Percentiles rank a stretch among this genome's conserved stretches.
These are phyloP conservation scores for Endothia cerciana DNA, from an alignment of 2,329 filamentous ascomycete genomes.

Conservation along the genomic window DNA sequence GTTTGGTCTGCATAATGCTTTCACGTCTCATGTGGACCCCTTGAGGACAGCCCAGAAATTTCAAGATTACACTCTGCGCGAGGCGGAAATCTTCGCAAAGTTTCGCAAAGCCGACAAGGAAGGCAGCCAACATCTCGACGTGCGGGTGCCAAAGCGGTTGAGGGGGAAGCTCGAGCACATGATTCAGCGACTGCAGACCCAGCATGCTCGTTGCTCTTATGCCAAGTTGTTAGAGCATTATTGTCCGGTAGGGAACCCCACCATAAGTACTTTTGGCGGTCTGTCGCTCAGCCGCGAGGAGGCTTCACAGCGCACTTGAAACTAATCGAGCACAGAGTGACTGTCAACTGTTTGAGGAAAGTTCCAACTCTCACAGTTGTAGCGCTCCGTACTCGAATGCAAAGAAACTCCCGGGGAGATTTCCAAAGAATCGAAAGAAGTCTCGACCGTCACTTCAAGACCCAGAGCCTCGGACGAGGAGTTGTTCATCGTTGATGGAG, in stretches of 20 bases:
- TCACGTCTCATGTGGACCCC: slow-evolving; percentile 69
- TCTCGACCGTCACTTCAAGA: slow-evolving; percentile 13
- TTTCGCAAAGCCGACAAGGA: slow-evolving; percentile 37
- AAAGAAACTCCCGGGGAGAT: slow-evolving; percentile 21
- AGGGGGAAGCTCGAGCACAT: slow-evolving; percentile 64
- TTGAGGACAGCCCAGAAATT: slow-evolving; percentile 72
- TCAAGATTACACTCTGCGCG: slow-evolving; percentile 84
- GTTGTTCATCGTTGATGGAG: slow-evolving; percentile 58
- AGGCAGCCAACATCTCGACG: slow-evolving; percentile 30
- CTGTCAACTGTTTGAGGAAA: background rate
- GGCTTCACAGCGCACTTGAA: slow-evolving; percentile 6
- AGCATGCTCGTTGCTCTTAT: slow-evolving; percentile 79
- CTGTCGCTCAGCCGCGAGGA: slow-evolving; percentile 6
- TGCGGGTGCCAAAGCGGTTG: slow-evolving; percentile 66
- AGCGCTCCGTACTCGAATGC: slow-evolving; percentile 10
- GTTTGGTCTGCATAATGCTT: slow-evolving; percentile 91
- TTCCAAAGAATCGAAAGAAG: slow-evolving; percentile 22
- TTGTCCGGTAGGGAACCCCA: slow-evolving; percentile 65
- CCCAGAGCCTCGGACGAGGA: slow-evolving; percentile 37
- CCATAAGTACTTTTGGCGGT: too few species aligned
- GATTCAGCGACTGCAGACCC: slow-evolving; percentile 68
- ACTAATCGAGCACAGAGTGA: slow-evolving; percentile 19
- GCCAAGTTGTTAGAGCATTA: slow-evolving; percentile 77
- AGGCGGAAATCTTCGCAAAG: slow-evolving; percentile 70
- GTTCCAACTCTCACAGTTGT: slow-evolving; percentile 11